These are phyloP conservation scores for Marasmius oreades DNA, from an alignment of 1,284 basidiomycete genomes.

Conservation along the genomic window DNA sequence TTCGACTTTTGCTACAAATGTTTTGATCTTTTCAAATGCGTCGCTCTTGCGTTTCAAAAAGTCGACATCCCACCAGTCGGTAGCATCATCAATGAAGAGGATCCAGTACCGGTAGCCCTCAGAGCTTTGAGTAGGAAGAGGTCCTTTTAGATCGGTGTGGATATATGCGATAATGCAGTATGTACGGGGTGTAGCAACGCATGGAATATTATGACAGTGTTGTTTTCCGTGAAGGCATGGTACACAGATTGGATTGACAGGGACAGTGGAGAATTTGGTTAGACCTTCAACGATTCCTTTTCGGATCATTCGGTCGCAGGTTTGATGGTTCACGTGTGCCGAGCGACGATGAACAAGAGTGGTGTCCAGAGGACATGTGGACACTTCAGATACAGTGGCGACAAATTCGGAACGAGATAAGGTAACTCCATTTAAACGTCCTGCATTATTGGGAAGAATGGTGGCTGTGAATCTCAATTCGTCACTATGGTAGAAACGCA, in stretches of 20 bases:
- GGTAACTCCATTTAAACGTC: neutral
- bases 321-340: constrained; percentile 16
- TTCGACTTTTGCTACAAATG: constrained; percentile 28
- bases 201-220: constrained; percentile 20
- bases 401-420: neutral
- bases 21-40: constrained; percentile 25
- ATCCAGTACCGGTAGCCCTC: constrained; percentile 29
- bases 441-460: constrained; percentile 12
- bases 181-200: constrained; percentile 3
- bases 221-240: constrained; percentile 26
- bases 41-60: constrained; percentile 30
- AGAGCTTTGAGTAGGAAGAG: constrained; percentile 19
- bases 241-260: constrained; percentile 24
- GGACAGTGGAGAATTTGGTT: neutral
- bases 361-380: constrained; percentile 17
- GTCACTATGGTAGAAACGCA: constrained; percentile 10
- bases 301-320: neutral
- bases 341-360: constrained; percentile 25
- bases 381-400: neutral
- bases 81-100: constrained; percentile 31
- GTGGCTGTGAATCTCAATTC: constrained; percentile 15
- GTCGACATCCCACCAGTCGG: constrained; percentile 19
- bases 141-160: constrained; percentile 34
- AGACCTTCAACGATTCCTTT: constrained; percentile 7
- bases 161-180: constrained; percentile 24